Evolutionary conservation across 108 stramenopile genomes (phyloP).

Genomic region (Pseudonitzschia pungens): DNA sequence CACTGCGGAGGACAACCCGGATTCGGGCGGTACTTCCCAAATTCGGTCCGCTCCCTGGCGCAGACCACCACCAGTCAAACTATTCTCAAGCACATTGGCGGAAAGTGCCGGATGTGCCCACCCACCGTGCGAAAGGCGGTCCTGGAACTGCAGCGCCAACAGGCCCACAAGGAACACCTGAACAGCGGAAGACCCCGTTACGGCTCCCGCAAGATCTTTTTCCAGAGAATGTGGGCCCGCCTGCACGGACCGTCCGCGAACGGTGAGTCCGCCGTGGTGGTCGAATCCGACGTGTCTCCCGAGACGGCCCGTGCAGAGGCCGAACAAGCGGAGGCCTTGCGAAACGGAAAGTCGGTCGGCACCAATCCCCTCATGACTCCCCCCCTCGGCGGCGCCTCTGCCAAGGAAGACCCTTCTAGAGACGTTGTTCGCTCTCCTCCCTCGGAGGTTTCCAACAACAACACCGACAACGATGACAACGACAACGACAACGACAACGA

Average conservation of each 20-base stretch:
- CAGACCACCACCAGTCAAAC: slow-evolving; percentile 81
- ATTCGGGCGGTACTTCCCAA: slow-evolving; percentile 71
- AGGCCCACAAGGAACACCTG: slow-evolving; percentile 40
- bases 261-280: slow-evolving; percentile 17
- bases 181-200: slow-evolving; percentile 60
- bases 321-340: not conserved
- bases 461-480: slow-evolving; percentile 5
- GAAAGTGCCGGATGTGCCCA: slow-evolving; percentile 64
- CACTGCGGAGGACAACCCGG: slow-evolving; percentile 73
- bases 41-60: slow-evolving; percentile 59
- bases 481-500: not conserved
- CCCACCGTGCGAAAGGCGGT: slow-evolving; percentile 50
- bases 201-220: slow-evolving; percentile 76
- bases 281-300: slow-evolving; percentile 23
- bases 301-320: slow-evolving; percentile 8
- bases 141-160: slow-evolving; percentile 40
- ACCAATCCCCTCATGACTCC: not conserved
- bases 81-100: slow-evolving; percentile 72
- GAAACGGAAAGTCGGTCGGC: not conserved
- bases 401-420: not conserved
- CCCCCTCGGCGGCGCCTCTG: not conserved
- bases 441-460: slow-evolving; percentile 7
- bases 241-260: slow-evolving; percentile 38
- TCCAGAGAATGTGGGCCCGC: slow-evolving; percentile 70
- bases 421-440: not conserved